phyloP scores from a whole-genome alignment of 2,329 filamentous ascomycete species.

The Ophiocordyceps sinensis region DNA sequence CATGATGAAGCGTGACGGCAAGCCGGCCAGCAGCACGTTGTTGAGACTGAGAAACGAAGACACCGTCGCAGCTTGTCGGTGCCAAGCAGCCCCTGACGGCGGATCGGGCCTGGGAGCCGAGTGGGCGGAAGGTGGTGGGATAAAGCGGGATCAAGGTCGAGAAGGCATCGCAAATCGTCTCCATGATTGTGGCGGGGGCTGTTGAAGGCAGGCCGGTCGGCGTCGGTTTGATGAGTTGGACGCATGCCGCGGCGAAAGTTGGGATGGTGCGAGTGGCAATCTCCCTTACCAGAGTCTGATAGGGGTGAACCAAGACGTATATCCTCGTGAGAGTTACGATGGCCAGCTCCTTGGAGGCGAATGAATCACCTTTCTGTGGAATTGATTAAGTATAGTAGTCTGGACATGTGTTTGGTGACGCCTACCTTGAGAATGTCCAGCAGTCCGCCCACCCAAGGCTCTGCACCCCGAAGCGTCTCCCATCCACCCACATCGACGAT shows the following conservation, averaged over 20 bases:
- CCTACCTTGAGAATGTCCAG: slow-evolving; percentile 58
- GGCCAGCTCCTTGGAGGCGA: slow-evolving; percentile 60
- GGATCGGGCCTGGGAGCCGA: slow-evolving; percentile 50
- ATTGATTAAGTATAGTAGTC: background rate
- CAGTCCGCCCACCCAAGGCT: slow-evolving; percentile 65
- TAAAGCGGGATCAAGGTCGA: slow-evolving; percentile 62
- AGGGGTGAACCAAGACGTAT: slow-evolving; percentile 68
- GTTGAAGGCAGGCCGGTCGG: slow-evolving; percentile 12
- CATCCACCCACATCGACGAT: slow-evolving; percentile 71
- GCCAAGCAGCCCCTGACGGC: slow-evolving; percentile 47
- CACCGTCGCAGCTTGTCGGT: slow-evolving; percentile 41
- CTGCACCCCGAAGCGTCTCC: slow-evolving; percentile 60
- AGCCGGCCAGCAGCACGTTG: slow-evolving; percentile 47
- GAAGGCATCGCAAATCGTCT: slow-evolving; percentile 59
- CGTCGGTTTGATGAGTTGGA: slow-evolving; percentile 46
- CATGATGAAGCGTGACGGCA: slow-evolving; percentile 59
- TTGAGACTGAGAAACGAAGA: slow-evolving; percentile 35
- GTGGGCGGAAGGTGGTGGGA: slow-evolving; percentile 69
- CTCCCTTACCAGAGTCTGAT: slow-evolving; percentile 71
- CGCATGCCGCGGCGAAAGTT: slow-evolving; percentile 55
- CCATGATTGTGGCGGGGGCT: slow-evolving; percentile 36
- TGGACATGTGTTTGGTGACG: background rate
- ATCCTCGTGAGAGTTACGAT: slow-evolving; percentile 70
- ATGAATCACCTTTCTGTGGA: slow-evolving; percentile 60
- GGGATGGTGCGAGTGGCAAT: slow-evolving; percentile 75